Evolutionary conservation across 2,329 filamentous ascomycete genomes (phyloP).

Genomic region (Orbilia quercus): DNA sequence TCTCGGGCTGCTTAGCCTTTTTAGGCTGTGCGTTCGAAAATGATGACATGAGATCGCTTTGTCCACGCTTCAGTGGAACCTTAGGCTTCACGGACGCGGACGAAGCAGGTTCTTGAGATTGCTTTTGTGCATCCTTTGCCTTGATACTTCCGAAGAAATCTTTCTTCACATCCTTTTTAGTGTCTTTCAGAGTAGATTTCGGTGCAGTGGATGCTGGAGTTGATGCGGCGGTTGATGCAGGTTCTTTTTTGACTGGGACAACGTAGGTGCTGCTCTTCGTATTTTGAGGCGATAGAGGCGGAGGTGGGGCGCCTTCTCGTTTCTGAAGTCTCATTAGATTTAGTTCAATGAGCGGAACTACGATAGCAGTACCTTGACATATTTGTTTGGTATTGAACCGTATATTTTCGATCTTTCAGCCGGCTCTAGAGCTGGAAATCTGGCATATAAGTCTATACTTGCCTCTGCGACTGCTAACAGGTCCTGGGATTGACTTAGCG

Average conservation of each 20-base stretch:
- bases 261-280: constrained; percentile 55
- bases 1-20: constrained; percentile 62
- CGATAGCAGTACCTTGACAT: constrained; percentile 68
- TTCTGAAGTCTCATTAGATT: constrained; percentile 62
- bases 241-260: constrained; percentile 52
- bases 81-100: constrained; percentile 38
- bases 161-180: constrained; percentile 37
- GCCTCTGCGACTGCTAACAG: constrained; percentile 78
- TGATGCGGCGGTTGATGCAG: constrained; percentile 4
- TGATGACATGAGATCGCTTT: constrained; percentile 54
- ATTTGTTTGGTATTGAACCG: constrained; percentile 79
- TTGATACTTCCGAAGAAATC: constrained; percentile 48
- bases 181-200: constrained; percentile 31
- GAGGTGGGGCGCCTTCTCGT: constrained; percentile 65
- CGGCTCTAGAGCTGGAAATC: constrained; percentile 71
- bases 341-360: neutral
- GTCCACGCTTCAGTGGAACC: constrained; percentile 44
- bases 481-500: constrained; percentile 59
- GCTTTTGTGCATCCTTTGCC: constrained; percentile 34
- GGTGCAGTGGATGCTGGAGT: constrained; percentile 7
- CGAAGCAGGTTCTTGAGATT: constrained; percentile 25
- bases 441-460: constrained; percentile 71
- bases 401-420: constrained; percentile 72
- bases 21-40: constrained; percentile 54
- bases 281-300: constrained; percentile 59